A percentile compares a stretch with the other conserved stretches of the same genome.
Conservation (phyloP, 2,329 filamentous ascomycete species). For the Fusarium illudens region DNA sequence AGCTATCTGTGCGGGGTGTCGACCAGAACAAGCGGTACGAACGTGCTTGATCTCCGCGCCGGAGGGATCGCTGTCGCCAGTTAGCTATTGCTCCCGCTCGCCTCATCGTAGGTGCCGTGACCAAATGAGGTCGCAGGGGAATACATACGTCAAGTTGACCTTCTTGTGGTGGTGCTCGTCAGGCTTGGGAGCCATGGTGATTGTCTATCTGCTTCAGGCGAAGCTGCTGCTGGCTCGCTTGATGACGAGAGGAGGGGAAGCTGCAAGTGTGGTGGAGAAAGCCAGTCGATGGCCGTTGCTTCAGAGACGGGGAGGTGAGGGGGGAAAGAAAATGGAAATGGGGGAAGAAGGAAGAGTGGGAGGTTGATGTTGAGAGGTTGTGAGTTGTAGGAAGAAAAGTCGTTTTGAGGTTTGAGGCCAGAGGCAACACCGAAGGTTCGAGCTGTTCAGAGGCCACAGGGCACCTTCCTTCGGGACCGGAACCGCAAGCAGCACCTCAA, state of each 20-base stretch:
- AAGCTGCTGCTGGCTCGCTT: conserved; percentile 39
- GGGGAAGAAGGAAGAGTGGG: conserved; percentile 1
- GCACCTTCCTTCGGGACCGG: conserved; percentile 38
- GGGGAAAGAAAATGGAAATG: neutral
- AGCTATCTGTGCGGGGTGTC: conserved; percentile 41
- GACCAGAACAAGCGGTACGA: conserved; percentile 49
- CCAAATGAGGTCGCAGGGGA: neutral
- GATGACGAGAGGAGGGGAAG: conserved; percentile 38
- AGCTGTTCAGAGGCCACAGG: conserved; percentile 43
- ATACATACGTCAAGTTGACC: conserved; percentile 79
- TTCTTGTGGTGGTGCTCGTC: conserved; percentile 72
- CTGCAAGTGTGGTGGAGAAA: conserved; percentile 32
- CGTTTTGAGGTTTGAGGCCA: conserved; percentile 24
- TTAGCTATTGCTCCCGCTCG: conserved; percentile 47
- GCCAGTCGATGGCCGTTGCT: conserved; percentile 29
- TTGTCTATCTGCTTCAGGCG: conserved; percentile 39
- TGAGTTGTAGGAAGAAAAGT: conserved; percentile 33
- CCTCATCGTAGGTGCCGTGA: neutral
- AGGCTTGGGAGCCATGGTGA: conserved; percentile 76
- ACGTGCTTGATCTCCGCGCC: conserved; percentile 88
- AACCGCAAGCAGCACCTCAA: conserved; percentile 27
- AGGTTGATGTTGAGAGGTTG: conserved; percentile 27
- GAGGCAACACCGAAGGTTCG: conserved; percentile 40
- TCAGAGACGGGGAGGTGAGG: conserved; percentile 3
- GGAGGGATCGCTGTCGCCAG: conserved; percentile 76